phyloP scores from a whole-genome alignment of 495 filamentous ascomycete genomes.

The Paragyromitra xinjiangensis region DNA sequence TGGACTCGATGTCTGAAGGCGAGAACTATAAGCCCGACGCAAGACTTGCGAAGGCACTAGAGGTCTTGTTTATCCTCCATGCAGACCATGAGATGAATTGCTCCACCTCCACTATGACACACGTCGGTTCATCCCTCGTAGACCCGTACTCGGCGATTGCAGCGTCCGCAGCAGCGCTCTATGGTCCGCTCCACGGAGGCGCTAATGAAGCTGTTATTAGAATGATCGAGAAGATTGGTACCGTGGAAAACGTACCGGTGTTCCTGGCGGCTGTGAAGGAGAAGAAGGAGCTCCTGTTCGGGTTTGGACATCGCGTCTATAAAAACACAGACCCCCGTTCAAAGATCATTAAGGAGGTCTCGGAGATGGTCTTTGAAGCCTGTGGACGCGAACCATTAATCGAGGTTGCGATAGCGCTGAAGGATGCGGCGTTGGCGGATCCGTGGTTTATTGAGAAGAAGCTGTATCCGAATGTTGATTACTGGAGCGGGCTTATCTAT shows the following conservation, averaged over 20 bases:
- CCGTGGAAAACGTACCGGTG: constrained; percentile 61
- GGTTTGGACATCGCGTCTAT: constrained; percentile 70
- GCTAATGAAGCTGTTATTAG: constrained; percentile 68
- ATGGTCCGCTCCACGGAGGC: constrained; percentile 68
- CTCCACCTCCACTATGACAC: constrained; percentile 65
- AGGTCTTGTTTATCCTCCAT: constrained; percentile 62
- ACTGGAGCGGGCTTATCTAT: constrained; percentile 68
- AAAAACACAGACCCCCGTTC: constrained; percentile 66
- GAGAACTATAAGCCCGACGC: constrained; percentile 59
- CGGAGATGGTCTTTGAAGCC: constrained; percentile 60
- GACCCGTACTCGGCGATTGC: constrained; percentile 64
- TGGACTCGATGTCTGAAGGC: constrained; percentile 59
- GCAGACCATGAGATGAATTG: constrained; percentile 67
- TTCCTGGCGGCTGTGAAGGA: constrained; percentile 65
- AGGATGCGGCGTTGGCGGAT: constrained; percentile 63
- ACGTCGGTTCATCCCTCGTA: constrained; percentile 63
- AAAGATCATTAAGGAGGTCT: constrained; percentile 62
- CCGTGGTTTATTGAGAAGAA: constrained; percentile 64
- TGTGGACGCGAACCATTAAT: constrained; percentile 61
- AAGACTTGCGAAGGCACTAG: constrained; percentile 58
- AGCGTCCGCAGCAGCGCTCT: constrained; percentile 62
- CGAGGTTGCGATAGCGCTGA: constrained; percentile 64
- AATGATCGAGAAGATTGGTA: constrained; percentile 62
- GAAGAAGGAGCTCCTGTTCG: constrained; percentile 65
- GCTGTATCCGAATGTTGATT: constrained; percentile 67